Conservation (phyloP, 2,329 filamentous ascomycete genomes). For the Cladosporium sp. region DNA sequence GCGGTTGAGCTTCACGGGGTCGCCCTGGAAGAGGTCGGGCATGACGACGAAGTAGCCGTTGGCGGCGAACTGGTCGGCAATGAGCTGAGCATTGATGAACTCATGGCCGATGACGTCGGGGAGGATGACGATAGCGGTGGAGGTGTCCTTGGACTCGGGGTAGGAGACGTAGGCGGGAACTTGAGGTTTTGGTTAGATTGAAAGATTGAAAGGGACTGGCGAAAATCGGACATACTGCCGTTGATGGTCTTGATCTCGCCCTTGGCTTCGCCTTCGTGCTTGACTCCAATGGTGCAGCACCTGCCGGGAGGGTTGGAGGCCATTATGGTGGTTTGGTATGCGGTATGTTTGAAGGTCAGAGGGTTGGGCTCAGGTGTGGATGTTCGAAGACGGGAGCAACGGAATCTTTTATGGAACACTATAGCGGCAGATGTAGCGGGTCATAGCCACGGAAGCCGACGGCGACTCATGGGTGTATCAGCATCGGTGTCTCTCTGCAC, state of each 20-base stretch:
- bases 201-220: background rate
- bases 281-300: slow-evolving; percentile 43
- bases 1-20: slow-evolving; percentile 58
- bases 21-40: slow-evolving; percentile 70
- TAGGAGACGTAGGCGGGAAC: slow-evolving; percentile 58
- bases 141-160: slow-evolving; percentile 53
- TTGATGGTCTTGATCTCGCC: slow-evolving; percentile 38
- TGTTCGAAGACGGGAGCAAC: background rate
- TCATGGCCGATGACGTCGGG: slow-evolving; percentile 60
- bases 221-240: slow-evolving; percentile 28
- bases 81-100: slow-evolving; percentile 54
- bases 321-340: slow-evolving; percentile 28
- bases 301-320: slow-evolving; percentile 38
- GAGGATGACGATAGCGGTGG: slow-evolving; percentile 58
- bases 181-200: slow-evolving; percentile 30
- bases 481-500: background rate
- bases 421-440: background rate
- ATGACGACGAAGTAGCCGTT: slow-evolving; percentile 71
- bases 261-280: slow-evolving; percentile 37
- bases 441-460: background rate
- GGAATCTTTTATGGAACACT: background rate
- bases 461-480: background rate
- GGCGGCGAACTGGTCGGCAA: slow-evolving; percentile 73
- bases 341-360: background rate
- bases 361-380: background rate